Evolutionary conservation across 192 early-diverging fungal genomes (phyloP), one percentile per base, ranked within the genome.

Genomic region (Coemansia sp.): DNA sequence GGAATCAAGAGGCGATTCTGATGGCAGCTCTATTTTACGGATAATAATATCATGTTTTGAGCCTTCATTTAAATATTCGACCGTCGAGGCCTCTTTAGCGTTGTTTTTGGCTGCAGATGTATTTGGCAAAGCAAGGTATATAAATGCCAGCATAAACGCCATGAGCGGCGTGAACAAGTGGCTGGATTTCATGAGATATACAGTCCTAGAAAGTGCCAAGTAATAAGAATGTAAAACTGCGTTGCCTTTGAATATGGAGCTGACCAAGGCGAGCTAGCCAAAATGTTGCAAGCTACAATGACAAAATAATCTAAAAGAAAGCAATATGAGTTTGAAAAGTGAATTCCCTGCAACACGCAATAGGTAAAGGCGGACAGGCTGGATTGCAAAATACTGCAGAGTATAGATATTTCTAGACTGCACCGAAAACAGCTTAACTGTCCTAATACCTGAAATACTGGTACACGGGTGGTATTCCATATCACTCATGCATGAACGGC

Each of bases 61-160:
- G 37, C 68, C 68, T 25, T 64, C 56, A 25, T 71, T 71, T 19
- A 43, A 27, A 35, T 57, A 64, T 26, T 64, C 57, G 2, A 25
- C 27, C 2, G 12, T 27, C 7, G 48, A 19, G 16, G 41, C 41
- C 41, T 16, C 41, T 45, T 45, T 45, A 1, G 41, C 11, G 4
- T 64, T 48, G 35, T 71, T 64, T 17, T 16, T n/a, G 16, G 41
- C 41, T 45, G 41, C 3, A 16, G 41, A 16, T 21, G 16, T 49
- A 19, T 61, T 47, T 10, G 37, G 21, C 57, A 39, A 8, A 19
- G n/a, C 48, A 16, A 49, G 16, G 2, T 49, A 19, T 4, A 49
- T n/a, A 49, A 49, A 49, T 19, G 19, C 48, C 48, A 49, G n/a
- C 48, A 49, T n/a, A 9, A 49, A n/a, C 7, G 48, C 48, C 48